A percentile compares a stretch with the other conserved stretches of the same genome.
These are phyloP conservation scores for Colletotrichum lindemuthianum DNA, from an alignment of 2,329 filamentous ascomycete genomes.

Conservation along the genomic window DNA sequence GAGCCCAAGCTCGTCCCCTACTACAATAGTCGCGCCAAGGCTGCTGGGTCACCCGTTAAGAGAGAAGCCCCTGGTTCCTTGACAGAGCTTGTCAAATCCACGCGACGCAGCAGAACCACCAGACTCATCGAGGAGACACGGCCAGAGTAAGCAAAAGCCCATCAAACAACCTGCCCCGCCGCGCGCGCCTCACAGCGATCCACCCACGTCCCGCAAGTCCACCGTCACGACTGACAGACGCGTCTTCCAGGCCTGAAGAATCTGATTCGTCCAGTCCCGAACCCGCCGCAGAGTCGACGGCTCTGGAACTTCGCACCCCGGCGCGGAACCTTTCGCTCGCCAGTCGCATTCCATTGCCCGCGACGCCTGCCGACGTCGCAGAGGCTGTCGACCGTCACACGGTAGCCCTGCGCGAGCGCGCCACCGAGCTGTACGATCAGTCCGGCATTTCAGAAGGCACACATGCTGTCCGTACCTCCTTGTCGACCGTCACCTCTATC, in stretches of 20 bases:
- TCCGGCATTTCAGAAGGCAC: constrained; percentile 75
- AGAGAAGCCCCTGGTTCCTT: constrained; percentile 52
- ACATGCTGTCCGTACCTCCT: constrained; percentile 71
- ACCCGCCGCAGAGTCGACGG: constrained; percentile 50
- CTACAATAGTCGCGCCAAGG: constrained; percentile 74
- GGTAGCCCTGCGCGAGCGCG: constrained; percentile 72
- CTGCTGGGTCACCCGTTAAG: constrained; percentile 70
- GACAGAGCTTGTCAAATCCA: constrained; percentile 54
- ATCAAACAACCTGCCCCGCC: neutral
- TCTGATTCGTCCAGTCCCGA: constrained; percentile 39
- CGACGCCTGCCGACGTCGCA: constrained; percentile 82
- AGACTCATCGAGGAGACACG: constrained; percentile 57
- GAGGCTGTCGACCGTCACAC: constrained; percentile 79
- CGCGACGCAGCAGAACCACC: constrained; percentile 57
- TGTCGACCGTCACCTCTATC: constrained; percentile 79
- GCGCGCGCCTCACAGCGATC: neutral
- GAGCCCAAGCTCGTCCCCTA: constrained; percentile 77
- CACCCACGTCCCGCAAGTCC: constrained; percentile 13
- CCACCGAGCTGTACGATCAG: constrained; percentile 70
- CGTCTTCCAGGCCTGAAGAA: constrained; percentile 19
- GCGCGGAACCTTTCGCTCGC: constrained; percentile 64
- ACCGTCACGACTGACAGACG: constrained; percentile 28
- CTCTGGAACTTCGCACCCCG: constrained; percentile 58
- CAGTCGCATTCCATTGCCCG: constrained; percentile 76
- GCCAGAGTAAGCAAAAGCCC: constrained; percentile 51